These are phyloP conservation scores for Nepenthes alata DNA, from an alignment of 179 eudicot species.

Conservation along the genomic window DNA sequence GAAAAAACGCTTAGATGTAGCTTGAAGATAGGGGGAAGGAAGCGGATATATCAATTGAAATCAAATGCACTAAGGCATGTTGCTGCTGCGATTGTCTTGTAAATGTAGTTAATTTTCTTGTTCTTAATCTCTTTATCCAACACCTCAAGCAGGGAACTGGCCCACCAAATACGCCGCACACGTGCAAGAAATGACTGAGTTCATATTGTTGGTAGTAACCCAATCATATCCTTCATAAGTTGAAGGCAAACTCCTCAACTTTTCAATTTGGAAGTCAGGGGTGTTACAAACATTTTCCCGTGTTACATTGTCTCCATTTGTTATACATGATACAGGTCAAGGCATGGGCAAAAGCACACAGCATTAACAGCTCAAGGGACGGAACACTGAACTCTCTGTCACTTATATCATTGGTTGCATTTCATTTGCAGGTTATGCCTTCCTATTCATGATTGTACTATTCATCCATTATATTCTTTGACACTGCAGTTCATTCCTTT, in stretches of 20 bases:
- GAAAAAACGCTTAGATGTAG: no score
- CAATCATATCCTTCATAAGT: neutral
- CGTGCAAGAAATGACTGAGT: neutral
- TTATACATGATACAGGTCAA: conserved; percentile 47
- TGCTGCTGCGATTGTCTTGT: no score
- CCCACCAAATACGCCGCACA: neutral
- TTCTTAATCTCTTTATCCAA: no score
- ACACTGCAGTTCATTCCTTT: neutral
- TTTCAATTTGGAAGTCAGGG: neutral
- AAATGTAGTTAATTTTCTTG: no score
- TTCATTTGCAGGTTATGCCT: conserved; percentile 74
- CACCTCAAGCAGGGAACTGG: no score
- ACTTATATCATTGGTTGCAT: conserved; percentile 66
- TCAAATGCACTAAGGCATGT: no score
- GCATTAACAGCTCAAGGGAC: conserved; percentile 77
- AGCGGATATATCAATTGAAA: no score
- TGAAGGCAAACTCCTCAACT: neutral
- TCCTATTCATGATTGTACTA: no score
- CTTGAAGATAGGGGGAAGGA: no score
- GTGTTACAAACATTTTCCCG: neutral
- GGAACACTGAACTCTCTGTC: conserved; percentile 76
- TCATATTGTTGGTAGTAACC: neutral
- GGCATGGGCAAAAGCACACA: conserved; percentile 81
- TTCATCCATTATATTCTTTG: neutral
- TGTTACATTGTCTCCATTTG: neutral